Percentiles rank a stretch among this genome's conserved stretches.
Evolutionary conservation across 306 rosid genomes (phyloP).

Genomic region (Geum urbanum): DNA sequence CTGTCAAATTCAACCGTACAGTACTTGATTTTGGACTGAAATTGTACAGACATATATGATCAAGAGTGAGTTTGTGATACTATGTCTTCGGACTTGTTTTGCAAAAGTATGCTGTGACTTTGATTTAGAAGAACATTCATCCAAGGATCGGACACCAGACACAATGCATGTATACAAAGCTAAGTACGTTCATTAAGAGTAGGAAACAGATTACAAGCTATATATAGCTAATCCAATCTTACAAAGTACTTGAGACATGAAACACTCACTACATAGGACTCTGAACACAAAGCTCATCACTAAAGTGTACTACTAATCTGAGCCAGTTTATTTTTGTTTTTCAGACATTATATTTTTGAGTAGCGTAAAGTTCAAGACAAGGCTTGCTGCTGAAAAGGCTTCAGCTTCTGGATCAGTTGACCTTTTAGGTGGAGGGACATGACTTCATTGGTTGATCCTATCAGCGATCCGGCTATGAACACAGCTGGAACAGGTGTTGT

Average conservation of each 20-base stretch:
- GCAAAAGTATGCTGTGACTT: background rate
- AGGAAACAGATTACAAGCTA: slow-evolving; percentile 50
- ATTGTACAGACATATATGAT: background rate
- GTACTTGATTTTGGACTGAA: slow-evolving; percentile 14
- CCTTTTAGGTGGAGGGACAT: slow-evolving; percentile 96
- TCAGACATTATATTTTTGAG: slow-evolving; percentile 33
- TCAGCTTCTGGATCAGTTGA: slow-evolving; percentile 47
- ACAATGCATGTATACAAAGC: slow-evolving; percentile 30
- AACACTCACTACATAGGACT: slow-evolving; percentile 35
- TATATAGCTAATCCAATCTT: slow-evolving; percentile 48
- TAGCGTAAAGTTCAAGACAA: slow-evolving; percentile 25
- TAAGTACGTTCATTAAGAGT: slow-evolving; percentile 57
- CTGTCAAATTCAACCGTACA: background rate
- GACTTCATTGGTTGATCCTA: slow-evolving; percentile 91
- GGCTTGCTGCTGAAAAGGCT: slow-evolving; percentile 40
- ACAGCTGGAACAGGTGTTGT: slow-evolving; percentile 75
- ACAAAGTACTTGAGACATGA: slow-evolving; percentile 38
- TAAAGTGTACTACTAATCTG: slow-evolving; percentile 27
- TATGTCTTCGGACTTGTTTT: background rate
- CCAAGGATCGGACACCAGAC: slow-evolving; percentile 2
- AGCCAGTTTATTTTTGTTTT: slow-evolving; percentile 55
- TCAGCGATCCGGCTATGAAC: slow-evolving; percentile 78
- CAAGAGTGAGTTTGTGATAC: background rate
- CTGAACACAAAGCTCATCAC: slow-evolving; percentile 35
- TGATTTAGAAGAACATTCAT: background rate